Evolutionary conservation across 2,329 filamentous ascomycete genomes (phyloP).

Genomic region (Penicillium freii): DNA sequence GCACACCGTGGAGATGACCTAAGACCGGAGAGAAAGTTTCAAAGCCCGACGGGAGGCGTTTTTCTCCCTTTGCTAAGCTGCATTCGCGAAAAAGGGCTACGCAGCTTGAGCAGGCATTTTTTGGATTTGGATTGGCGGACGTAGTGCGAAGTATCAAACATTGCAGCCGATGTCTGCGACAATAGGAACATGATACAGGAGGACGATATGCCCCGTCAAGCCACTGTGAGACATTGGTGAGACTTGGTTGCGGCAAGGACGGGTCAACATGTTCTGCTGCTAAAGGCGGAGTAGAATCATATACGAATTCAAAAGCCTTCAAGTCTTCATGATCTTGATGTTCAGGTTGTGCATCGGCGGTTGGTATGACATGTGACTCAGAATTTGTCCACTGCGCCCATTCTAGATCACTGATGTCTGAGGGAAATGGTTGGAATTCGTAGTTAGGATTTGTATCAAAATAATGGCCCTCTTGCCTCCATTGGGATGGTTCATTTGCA

Average conservation of each 20-base stretch:
- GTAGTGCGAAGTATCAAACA: constrained; percentile 52
- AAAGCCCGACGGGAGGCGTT: constrained; percentile 48
- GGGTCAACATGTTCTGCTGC: background rate
- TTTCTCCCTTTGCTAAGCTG: constrained; percentile 48
- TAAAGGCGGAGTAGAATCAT: background rate
- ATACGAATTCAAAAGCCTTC: background rate
- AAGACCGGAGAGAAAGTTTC: constrained; percentile 51
- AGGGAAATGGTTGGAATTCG: constrained; percentile 17
- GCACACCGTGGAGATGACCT: constrained; percentile 51
- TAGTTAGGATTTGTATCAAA: constrained; percentile 1
- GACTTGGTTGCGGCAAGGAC: background rate
- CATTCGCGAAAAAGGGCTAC: constrained; percentile 53
- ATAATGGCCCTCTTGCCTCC: constrained; percentile 3
- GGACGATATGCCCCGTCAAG: constrained; percentile 46
- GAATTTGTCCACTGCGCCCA: constrained; percentile 11
- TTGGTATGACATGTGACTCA: background rate
- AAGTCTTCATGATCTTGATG: background rate
- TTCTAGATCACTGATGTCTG: constrained; percentile 7
- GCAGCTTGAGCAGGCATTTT: constrained; percentile 51
- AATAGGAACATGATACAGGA: constrained; percentile 46
- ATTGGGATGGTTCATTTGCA: background rate
- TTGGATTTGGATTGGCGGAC: constrained; percentile 50
- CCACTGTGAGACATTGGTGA: constrained; percentile 33
- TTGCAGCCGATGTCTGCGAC: constrained; percentile 46
- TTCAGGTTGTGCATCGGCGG: background rate